Base-by-base conservation (phyloP, 2,329 filamentous ascomycete genomes). In the Proliferodiscus dingleyae region DNA sequence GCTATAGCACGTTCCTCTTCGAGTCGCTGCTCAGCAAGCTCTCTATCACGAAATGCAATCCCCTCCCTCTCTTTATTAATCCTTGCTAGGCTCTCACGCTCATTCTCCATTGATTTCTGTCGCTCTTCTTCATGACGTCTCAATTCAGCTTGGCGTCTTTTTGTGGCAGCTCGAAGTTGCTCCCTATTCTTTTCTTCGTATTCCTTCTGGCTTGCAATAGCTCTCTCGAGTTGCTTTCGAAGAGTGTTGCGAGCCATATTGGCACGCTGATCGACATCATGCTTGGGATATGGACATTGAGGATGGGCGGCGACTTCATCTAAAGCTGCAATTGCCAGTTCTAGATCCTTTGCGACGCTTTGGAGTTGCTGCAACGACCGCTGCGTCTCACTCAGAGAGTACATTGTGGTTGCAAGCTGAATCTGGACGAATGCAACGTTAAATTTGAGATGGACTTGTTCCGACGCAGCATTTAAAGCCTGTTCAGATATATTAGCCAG, bases 401-500 rank as follows among this genome's bases (percentile, higher is more conserved):
- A 84, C 44, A 96, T 81, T 23, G 86, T 80, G 36, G 85, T 85
- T 16, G 91, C 91, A 44, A 96, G 82, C 65, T 96, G 90, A 52
- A 95, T 94, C 63, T 97, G 93, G 22, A 97, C 88, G 62, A 96
- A 98, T 0, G 93, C 93, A 22, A 98, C 87, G 61, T 98, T 98
- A 77, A 98, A 98, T 65, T 93, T 89, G 66, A 93, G 88, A 66
- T 95, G 89, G 23, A 90, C 76, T 59, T 95, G 88, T 4, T 93
- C 86, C 0, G 89, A 86, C 1, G 87, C 82, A 45, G 86, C 77
- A 44, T 81, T 78, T n/a, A 95, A 78, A 22, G 91, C 89, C 78
- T 85, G 40, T 23, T n/a, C n/a, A n/a, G 23, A 45, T 38, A 28
- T 48, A 58, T 66, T 53, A 67, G 50, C n/a, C 22, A 45, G 18